A percentile compares a stretch with the other conserved stretches of the same genome.
Evolutionary conservation across 1,284 basidiomycete species (phyloP).

Genomic region (Vanrija pseudolonga): DNA sequence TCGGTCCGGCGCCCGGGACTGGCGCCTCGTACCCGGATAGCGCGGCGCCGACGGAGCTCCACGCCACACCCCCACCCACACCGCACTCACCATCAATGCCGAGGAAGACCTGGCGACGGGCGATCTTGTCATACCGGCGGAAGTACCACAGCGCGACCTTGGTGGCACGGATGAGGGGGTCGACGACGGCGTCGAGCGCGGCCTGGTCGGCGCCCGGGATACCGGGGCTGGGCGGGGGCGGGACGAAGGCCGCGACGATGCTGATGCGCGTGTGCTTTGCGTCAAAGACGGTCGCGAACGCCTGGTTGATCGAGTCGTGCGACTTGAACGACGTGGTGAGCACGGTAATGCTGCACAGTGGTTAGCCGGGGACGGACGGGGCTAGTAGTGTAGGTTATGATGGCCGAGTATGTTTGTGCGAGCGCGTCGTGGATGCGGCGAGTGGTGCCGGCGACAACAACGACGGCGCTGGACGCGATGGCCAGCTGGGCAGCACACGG

Average conservation of each 20-base stretch:
- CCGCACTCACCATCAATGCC: neutral
- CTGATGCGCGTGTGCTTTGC: neutral
- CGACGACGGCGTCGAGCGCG: neutral
- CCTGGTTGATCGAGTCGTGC: neutral
- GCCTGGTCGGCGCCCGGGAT: conserved; percentile 2
- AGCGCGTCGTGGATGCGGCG: neutral
- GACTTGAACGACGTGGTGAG: neutral
- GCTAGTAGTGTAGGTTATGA: neutral
- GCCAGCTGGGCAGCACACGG: too few relatives aligned
- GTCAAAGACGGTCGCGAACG: neutral
- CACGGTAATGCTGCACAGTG: neutral
- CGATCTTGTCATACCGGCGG: neutral
- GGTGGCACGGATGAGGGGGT: neutral
- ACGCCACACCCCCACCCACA: neutral
- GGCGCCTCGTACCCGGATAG: too few relatives aligned
- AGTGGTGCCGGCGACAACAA: too few relatives aligned
- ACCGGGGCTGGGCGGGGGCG: neutral
- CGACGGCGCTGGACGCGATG: too few relatives aligned
- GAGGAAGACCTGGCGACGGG: neutral
- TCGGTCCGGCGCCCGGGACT: too few relatives aligned
- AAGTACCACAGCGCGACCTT: neutral
- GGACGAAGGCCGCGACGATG: neutral
- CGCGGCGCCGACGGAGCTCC: neutral
- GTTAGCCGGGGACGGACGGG: neutral
- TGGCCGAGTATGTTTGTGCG: neutral